phyloP scores from a whole-genome alignment of 192 early-diverging fungal genomes.

The Rhizoclosmatium sp. region DNA sequence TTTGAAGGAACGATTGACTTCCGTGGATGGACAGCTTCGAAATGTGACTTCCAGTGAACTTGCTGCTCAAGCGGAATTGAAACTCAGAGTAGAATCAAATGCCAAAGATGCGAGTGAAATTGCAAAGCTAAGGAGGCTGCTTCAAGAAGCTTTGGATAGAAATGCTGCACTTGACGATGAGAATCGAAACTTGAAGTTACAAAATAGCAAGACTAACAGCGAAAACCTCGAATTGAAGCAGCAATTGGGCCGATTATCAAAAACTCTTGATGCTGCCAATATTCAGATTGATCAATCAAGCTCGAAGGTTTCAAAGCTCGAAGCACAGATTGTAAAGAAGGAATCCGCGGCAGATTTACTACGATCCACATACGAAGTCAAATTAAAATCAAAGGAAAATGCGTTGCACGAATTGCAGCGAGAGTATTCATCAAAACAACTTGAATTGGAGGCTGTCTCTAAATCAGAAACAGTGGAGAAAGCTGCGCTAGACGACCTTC shows the following conservation, averaged over 20 bases:
- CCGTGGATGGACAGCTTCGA: background rate
- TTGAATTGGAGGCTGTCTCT: background rate
- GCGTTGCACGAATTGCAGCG: background rate
- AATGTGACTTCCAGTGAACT: background rate
- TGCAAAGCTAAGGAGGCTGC: background rate
- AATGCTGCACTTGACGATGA: background rate
- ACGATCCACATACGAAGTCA: background rate
- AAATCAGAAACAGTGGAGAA: background rate
- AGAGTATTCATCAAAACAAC: background rate
- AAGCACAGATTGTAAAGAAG: background rate
- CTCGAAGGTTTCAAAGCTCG: background rate
- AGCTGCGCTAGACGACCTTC: background rate
- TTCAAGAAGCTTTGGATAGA: background rate
- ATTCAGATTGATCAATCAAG: background rate
- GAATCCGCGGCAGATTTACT: background rate
- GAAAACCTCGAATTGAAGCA: background rate
- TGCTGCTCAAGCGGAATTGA: background rate
- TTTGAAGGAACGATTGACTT: background rate
- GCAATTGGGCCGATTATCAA: background rate
- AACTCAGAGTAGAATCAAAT: background rate
- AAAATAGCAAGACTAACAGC: background rate
- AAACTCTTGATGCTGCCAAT: background rate
- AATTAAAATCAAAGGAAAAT: background rate
- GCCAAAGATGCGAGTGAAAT: background rate
- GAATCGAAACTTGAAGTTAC: background rate